Conservation (phyloP, 2,329 filamentous ascomycete species). For the Aureobasidium sp. region DNA sequence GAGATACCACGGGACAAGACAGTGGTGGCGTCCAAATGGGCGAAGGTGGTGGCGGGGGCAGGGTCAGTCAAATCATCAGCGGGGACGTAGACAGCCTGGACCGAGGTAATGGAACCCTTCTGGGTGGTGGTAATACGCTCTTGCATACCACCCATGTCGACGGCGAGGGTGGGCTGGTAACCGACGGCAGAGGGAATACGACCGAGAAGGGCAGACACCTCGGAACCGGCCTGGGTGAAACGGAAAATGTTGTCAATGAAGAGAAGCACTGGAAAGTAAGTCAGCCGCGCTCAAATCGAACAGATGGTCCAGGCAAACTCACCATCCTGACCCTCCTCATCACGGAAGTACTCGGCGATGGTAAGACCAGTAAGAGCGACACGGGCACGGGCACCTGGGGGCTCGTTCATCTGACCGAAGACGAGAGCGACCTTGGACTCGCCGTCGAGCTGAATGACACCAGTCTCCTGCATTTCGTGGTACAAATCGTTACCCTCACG, state of each 20-base stretch:
- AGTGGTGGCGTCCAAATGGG: conserved; percentile 99
- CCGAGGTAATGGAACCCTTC: conserved; percentile 99
- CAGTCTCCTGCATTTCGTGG: conserved; percentile 99
- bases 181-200: conserved; percentile 99
- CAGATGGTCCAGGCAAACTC: conserved; percentile 28
- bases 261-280: conserved; percentile 63
- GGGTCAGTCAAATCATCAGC: conserved; percentile 99
- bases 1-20: conserved; percentile 99
- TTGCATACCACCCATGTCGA: conserved; percentile 99
- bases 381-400: conserved; percentile 98
- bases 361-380: conserved; percentile 81
- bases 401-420: conserved; percentile 99
- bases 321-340: conserved; percentile 81
- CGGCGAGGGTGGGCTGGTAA: conserved; percentile 97
- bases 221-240: conserved; percentile 99
- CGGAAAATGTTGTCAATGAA: conserved; percentile 99
- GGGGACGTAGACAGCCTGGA: conserved; percentile 99
- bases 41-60: conserved; percentile 98
- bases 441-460: conserved; percentile 98
- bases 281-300: conserved; percentile 9
- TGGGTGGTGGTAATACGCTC: conserved; percentile 99
- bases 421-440: conserved; percentile 99
- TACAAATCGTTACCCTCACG: conserved; percentile 99
- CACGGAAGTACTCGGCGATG: conserved; percentile 75
- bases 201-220: conserved; percentile 98